Evolutionary conservation across 345 rosid genomes (phyloP).

Genomic region (Gossypium anomalum): DNA sequence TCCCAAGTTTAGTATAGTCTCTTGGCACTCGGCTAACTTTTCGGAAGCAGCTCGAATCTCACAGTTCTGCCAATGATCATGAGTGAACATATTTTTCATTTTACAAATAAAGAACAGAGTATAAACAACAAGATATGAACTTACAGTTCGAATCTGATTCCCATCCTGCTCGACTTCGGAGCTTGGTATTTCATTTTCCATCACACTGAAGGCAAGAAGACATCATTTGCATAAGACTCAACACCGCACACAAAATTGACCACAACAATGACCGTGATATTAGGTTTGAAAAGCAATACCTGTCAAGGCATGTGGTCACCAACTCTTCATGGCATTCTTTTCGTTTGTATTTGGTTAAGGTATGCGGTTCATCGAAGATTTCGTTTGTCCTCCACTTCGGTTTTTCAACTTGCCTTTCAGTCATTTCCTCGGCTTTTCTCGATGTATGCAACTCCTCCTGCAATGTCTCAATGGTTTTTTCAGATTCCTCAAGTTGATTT

Average conservation of each 20-base stretch:
- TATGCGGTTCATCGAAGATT: slow-evolving; percentile 34
- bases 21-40: slow-evolving; percentile 90
- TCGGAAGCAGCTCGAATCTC: slow-evolving; percentile 90
- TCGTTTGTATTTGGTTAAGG: slow-evolving; percentile 30
- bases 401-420: slow-evolving; percentile 41
- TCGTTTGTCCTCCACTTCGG: slow-evolving; percentile 27
- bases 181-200: slow-evolving; percentile 27
- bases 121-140: slow-evolving; percentile 21
- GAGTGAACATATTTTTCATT: background rate
- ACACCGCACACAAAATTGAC: background rate
- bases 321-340: slow-evolving; percentile 41
- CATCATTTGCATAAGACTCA: slow-evolving; percentile 18
- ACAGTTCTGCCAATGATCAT: slow-evolving; percentile 51
- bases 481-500: slow-evolving; percentile 39
- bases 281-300: slow-evolving; percentile 28
- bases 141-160: slow-evolving; percentile 60
- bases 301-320: slow-evolving; percentile 46
- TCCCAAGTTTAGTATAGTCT: slow-evolving; percentile 74
- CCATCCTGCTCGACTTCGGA: slow-evolving; percentile 40
- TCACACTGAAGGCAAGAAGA: slow-evolving; percentile 41
- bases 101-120: background rate
- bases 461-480: slow-evolving; percentile 29
- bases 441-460: slow-evolving; percentile 33
- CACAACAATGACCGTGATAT: background rate
- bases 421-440: slow-evolving; percentile 27